Conservation (phyloP, 2,329 filamentous ascomycete genomes). For the Talaromyces albobiverticillius region DNA sequence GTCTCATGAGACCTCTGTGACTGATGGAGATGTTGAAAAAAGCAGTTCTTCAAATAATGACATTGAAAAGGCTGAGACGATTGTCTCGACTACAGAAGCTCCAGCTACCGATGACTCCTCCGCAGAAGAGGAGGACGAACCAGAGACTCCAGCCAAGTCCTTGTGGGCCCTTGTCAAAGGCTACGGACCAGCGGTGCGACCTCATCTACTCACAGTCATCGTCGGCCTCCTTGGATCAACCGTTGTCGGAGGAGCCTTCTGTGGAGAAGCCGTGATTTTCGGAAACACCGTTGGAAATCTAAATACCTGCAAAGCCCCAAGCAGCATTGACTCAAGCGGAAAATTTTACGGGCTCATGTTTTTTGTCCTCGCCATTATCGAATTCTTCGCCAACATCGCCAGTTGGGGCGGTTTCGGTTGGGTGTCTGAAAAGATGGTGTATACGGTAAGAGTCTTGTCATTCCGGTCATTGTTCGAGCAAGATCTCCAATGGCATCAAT, state of each 20-base stretch:
- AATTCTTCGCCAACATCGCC: slow-evolving; percentile 60
- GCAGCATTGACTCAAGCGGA: slow-evolving; percentile 49
- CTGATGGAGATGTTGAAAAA: background rate
- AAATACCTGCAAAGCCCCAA: slow-evolving; percentile 51
- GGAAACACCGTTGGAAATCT: slow-evolving; percentile 59
- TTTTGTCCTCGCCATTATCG: slow-evolving; percentile 59
- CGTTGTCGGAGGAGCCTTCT: slow-evolving; percentile 58
- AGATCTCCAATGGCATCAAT: slow-evolving; percentile 69
- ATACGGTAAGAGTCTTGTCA: slow-evolving; percentile 61
- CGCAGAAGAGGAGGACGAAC: slow-evolving; percentile 26
- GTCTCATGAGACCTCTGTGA: background rate
- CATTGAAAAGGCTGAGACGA: background rate
- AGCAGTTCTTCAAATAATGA: background rate
- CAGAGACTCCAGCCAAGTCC: slow-evolving; percentile 25
- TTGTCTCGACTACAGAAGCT: background rate
- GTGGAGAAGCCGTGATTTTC: slow-evolving; percentile 58
- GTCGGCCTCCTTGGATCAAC: slow-evolving; percentile 51
- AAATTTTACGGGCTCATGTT: slow-evolving; percentile 58
- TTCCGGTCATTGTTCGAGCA: slow-evolving; percentile 65
- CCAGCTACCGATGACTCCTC: slow-evolving; percentile 16
- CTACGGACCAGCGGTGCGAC: slow-evolving; percentile 32
- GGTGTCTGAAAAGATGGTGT: slow-evolving; percentile 63
- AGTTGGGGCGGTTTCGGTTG: slow-evolving; percentile 59
- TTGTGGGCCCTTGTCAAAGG: slow-evolving; percentile 27
- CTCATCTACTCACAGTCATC: slow-evolving; percentile 44